Evolutionary conservation across 306 rosid genomes (phyloP).

Genomic region (Cercis canadensis): DNA sequence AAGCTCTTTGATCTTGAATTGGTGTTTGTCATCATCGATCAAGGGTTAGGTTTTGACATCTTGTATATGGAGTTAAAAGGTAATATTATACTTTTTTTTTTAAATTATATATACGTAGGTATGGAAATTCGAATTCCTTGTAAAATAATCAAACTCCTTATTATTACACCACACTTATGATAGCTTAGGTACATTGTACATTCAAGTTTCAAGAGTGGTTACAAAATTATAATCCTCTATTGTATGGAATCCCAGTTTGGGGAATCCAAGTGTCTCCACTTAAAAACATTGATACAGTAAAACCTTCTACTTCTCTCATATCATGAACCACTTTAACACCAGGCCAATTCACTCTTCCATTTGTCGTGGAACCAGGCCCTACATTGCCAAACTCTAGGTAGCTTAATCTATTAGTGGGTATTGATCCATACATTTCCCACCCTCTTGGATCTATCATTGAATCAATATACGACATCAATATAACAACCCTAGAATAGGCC

Average conservation of each 20-base stretch:
- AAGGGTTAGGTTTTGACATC: too few relatives aligned
- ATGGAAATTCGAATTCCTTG: too few relatives aligned
- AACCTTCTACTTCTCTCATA: not conserved
- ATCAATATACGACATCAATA: conserved; percentile 14
- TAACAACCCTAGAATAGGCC: conserved; percentile 6
- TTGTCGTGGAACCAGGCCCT: not conserved
- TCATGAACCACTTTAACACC: conserved; percentile 3
- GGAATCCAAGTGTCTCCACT: not conserved
- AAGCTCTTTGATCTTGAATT: too few relatives aligned
- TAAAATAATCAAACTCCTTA: too few relatives aligned
- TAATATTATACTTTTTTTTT: too few relatives aligned
- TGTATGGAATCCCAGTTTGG: not conserved
- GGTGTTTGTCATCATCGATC: too few relatives aligned
- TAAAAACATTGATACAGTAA: not conserved
- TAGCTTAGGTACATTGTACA: too few relatives aligned
- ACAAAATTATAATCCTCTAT: not conserved
- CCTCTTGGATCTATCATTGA: not conserved
- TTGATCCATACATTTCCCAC: not conserved
- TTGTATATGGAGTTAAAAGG: too few relatives aligned
- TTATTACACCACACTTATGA: too few relatives aligned
- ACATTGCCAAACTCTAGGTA: not conserved
- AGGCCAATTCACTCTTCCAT: conserved; percentile 12
- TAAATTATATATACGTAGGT: too few relatives aligned
- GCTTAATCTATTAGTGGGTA: not conserved
- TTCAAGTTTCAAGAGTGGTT: too few relatives aligned